Evolutionary conservation across 176 grass and related monocot genomes (phyloP).

Genomic region (Bonia amplexicaulis): DNA sequence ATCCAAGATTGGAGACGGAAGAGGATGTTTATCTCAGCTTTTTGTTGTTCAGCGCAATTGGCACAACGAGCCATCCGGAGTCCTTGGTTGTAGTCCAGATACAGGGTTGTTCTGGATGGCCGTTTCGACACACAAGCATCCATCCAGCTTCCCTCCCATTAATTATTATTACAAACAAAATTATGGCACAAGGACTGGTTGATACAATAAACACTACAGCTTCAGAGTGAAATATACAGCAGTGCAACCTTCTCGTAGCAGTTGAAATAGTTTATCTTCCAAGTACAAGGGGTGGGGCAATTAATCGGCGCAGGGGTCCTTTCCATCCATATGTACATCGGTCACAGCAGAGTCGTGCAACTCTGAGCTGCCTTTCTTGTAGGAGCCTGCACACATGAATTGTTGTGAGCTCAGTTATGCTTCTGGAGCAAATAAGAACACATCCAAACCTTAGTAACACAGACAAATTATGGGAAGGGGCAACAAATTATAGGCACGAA

Average conservation of each 20-base stretch:
- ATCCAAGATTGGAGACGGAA: background rate
- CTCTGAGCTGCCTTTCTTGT: background rate
- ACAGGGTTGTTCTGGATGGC: background rate
- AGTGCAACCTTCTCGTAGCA: background rate
- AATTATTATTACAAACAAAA: conserved; percentile 18
- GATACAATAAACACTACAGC: conserved; percentile 27
- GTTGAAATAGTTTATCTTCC: conserved; percentile 11
- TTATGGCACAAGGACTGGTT: background rate
- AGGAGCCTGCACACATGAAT: conserved; percentile 22
- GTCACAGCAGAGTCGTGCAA: conserved; percentile 9
- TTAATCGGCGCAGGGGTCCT: conserved; percentile 9
- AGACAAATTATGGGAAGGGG: background rate
- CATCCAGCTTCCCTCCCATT: conserved; percentile 21
- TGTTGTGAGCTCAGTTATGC: background rate
- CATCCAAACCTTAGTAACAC: background rate
- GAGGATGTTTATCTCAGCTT: background rate
- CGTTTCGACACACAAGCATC: background rate
- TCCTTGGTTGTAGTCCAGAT: background rate
- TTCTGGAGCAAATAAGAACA: background rate
- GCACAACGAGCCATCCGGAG: background rate
- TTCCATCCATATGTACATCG: conserved; percentile 27
- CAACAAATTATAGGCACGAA: background rate
- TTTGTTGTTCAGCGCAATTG: background rate
- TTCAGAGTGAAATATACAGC: conserved; percentile 23
- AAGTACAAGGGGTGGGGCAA: background rate